Percentiles rank a stretch among this genome's conserved stretches.
These are phyloP conservation scores for Misopates orontium DNA, from an alignment of 257 asterid species.

Conservation along the genomic window DNA sequence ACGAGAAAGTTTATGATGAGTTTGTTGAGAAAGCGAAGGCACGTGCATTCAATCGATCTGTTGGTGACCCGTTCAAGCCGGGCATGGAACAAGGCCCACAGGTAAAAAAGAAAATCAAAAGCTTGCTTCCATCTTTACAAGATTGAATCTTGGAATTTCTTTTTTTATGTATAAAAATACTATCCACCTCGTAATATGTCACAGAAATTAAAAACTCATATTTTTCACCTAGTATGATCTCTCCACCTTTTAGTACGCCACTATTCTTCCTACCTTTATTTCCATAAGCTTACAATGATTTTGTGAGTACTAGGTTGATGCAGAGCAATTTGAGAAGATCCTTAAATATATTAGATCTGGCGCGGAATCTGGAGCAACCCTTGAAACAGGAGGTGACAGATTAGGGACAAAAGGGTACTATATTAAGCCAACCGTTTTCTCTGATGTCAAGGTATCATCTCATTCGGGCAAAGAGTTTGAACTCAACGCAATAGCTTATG, in stretches of 20 bases:
- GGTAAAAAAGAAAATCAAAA: slow-evolving; percentile 46
- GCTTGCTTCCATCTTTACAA: too few species aligned
- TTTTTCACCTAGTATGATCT: slow-evolving; percentile 1
- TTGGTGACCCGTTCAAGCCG: slow-evolving; percentile 92
- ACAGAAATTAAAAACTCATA: background rate
- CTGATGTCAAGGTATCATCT: slow-evolving; percentile 66
- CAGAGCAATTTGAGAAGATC: slow-evolving; percentile 72
- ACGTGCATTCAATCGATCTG: slow-evolving; percentile 68
- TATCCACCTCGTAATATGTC: background rate
- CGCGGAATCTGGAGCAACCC: slow-evolving; percentile 75
- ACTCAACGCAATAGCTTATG: slow-evolving; percentile 7
- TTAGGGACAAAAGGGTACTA: slow-evolving; percentile 71
- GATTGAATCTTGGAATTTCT: too few species aligned
- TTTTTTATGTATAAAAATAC: background rate
- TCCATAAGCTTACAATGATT: slow-evolving; percentile 12
- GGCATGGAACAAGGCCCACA: slow-evolving; percentile 97
- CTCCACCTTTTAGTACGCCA: background rate
- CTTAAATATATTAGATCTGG: slow-evolving; percentile 66
- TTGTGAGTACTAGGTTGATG: slow-evolving; percentile 54
- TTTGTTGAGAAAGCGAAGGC: slow-evolving; percentile 79
- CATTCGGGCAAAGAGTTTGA: background rate
- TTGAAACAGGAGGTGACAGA: slow-evolving; percentile 81
- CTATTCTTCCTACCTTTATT: slow-evolving; percentile 9
- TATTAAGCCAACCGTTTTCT: slow-evolving; percentile 89
- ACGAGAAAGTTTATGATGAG: slow-evolving; percentile 83